Percentiles rank a stretch among this genome's conserved stretches.
Evolutionary conservation across 805 yeast species (phyloP).

Genomic region (Candida chauliodis): DNA sequence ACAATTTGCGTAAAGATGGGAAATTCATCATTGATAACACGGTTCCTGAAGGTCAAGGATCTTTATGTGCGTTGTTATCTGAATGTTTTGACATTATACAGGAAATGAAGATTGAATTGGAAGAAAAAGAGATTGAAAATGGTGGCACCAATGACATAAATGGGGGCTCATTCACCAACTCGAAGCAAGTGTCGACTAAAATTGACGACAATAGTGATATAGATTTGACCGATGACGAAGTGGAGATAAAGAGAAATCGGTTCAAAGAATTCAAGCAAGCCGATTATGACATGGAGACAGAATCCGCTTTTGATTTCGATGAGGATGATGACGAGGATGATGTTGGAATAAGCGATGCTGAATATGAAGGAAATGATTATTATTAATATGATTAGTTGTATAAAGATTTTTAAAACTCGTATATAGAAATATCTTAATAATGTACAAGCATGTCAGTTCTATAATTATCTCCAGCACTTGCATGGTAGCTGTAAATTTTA

Average conservation of each 20-base stretch:
- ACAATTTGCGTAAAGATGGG: constrained; percentile 84
- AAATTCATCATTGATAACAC: constrained; percentile 84
- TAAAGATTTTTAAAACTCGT: background rate
- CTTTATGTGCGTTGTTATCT: constrained; percentile 83
- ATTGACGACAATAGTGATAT: constrained; percentile 22
- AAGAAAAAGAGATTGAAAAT: constrained; percentile 49
- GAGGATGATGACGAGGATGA: constrained; percentile 28
- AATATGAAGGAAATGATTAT: constrained; percentile 42
- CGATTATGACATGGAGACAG: constrained; percentile 40
- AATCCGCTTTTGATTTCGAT: constrained; percentile 29
- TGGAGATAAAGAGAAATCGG: constrained; percentile 40
- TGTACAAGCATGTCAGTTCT: too few relatives aligned
- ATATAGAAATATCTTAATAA: too few relatives aligned
- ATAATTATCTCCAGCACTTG: too few relatives aligned
- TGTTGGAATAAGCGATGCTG: constrained; percentile 23
- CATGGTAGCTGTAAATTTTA: too few relatives aligned
- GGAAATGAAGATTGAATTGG: constrained; percentile 83
- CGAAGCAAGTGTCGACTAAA: constrained; percentile 8
- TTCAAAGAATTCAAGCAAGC: constrained; percentile 44
- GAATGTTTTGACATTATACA: constrained; percentile 93
- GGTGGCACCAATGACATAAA: constrained; percentile 12
- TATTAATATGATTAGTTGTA: constrained; percentile 20
- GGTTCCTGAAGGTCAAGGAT: constrained; percentile 97
- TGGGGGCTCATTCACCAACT: constrained; percentile 12
- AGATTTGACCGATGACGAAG: constrained; percentile 39